Conservation (phyloP, 192 early-diverging fungal species). For the Umbelopsis sp. region DNA sequence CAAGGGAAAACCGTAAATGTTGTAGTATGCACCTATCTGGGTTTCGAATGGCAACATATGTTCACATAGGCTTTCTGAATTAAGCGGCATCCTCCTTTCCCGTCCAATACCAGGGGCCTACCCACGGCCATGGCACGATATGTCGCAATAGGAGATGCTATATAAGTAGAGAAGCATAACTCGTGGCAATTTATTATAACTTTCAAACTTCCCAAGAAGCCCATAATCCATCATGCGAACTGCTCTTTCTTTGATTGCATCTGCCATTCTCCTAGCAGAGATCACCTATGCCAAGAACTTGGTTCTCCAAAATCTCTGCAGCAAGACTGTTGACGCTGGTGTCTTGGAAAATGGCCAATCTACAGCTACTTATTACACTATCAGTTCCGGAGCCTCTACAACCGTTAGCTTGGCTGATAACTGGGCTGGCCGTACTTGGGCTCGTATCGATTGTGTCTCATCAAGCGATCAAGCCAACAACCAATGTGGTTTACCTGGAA, state of each 20-base stretch:
- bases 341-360: slow-evolving; percentile 15
- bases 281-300: slow-evolving; percentile 1
- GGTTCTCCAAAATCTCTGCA: slow-evolving; percentile 9
- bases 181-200: neutral
- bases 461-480: neutral
- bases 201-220: neutral
- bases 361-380: neutral
- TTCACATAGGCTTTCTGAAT: neutral
- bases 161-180: neutral
- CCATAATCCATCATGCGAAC: neutral
- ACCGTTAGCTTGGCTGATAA: slow-evolving; percentile 12
- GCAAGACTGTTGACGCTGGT: slow-evolving; percentile 2
- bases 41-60: neutral
- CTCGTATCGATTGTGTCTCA: slow-evolving; percentile 2
- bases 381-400: neutral
- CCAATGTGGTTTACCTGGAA: slow-evolving; percentile 5
- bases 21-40: neutral
- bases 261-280: slow-evolving; percentile 1
- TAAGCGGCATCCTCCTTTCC: neutral
- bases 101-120: neutral
- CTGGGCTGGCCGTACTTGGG: slow-evolving; percentile 15
- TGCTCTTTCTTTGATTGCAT: slow-evolving; percentile 15
- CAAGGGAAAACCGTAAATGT: neutral
- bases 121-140: neutral
- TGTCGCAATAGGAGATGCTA: neutral